Evolutionary conservation across 2,329 filamentous ascomycete genomes (phyloP), one percentile per base, ranked within the genome.

Genomic region (Fusarium nodosum): DNA sequence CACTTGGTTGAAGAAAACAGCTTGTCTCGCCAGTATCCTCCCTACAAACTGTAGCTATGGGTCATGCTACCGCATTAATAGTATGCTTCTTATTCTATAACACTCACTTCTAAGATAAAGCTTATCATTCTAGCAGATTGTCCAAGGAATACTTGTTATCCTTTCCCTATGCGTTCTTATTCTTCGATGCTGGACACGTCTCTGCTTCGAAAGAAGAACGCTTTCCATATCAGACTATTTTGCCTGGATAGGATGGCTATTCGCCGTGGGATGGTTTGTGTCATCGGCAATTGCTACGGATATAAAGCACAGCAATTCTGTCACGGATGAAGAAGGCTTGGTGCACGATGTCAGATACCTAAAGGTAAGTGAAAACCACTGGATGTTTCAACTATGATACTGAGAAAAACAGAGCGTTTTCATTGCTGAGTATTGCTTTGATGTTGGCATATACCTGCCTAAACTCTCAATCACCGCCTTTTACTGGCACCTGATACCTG

Each of bases 401-500:
- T 2, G 4, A 20, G 1, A 20, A 13, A n/a, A 1, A 0, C 20
- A 66, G 64, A 33, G 13, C 5, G 56, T 66, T 15, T 66, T 47
- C 7, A 15, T 36, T 8, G 62, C 62, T 2, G 39, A 53, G 11
- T 66, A 62, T 15, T 45, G 55, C 7, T 66, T 66, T 9, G 63
- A 66, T 13, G 4, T 36, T 7, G 64, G 63, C 3, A 52, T 66
- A 1, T 66, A 57, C 42, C 57, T 34, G 24, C 45, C 64, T 0
- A 66, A 66, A 30, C 39, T 66, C 1, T 66, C 64, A 3, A 62
- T 66, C 3, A 28, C 45, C 3, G 31, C 63, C 0, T 66, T 66
- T 3, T 63, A 66, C 36, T 66, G 64, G 63, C 22, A 42, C n/a
- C 11, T 67, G 0, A 66, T 66, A 44, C 62, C 64, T 1, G 18